A percentile compares a stretch with the other conserved stretches of the same genome.
phyloP scores from a whole-genome alignment of 805 yeast genomes.

The Saccharomycopsis microspora region DNA sequence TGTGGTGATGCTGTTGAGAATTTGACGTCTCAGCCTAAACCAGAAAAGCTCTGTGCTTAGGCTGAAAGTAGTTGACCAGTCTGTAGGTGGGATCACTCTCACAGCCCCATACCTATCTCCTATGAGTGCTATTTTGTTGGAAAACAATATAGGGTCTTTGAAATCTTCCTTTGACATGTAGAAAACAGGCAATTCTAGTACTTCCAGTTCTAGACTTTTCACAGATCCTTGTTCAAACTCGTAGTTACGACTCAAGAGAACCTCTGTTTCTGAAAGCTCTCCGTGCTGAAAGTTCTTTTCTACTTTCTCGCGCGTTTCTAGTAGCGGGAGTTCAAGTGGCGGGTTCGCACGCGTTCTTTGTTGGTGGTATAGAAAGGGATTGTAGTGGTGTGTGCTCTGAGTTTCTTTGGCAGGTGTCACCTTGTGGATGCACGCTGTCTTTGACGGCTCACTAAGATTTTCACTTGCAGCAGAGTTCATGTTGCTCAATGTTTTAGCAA shows the following conservation, averaged over 20 bases:
- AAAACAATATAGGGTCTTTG: slow-evolving; percentile 42
- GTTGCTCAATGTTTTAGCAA: not conserved
- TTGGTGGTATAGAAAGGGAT: slow-evolving; percentile 26
- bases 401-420: slow-evolving; percentile 12
- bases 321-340: slow-evolving; percentile 24
- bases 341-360: slow-evolving; percentile 26
- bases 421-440: slow-evolving; percentile 15
- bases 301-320: slow-evolving; percentile 23
- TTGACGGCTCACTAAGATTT: slow-evolving; percentile 11
- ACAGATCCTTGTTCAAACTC: not conserved
- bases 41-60: slow-evolving; percentile 36
- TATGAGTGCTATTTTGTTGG: slow-evolving; percentile 32
- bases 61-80: slow-evolving; percentile 25
- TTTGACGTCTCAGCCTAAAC: slow-evolving; percentile 40
- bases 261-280: slow-evolving; percentile 12
- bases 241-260: slow-evolving; percentile 7
- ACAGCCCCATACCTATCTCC: slow-evolving; percentile 53
- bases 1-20: slow-evolving; percentile 29
- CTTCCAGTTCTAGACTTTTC: not conserved
- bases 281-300: slow-evolving; percentile 14
- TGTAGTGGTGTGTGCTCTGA: slow-evolving; percentile 19
- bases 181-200: slow-evolving; percentile 29
- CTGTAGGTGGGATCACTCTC: slow-evolving; percentile 46
- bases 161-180: slow-evolving; percentile 38
- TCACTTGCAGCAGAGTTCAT: not conserved